Base-by-base conservation (phyloP, 805 yeast genomes). In the Blastobotrys robertii region DNA sequence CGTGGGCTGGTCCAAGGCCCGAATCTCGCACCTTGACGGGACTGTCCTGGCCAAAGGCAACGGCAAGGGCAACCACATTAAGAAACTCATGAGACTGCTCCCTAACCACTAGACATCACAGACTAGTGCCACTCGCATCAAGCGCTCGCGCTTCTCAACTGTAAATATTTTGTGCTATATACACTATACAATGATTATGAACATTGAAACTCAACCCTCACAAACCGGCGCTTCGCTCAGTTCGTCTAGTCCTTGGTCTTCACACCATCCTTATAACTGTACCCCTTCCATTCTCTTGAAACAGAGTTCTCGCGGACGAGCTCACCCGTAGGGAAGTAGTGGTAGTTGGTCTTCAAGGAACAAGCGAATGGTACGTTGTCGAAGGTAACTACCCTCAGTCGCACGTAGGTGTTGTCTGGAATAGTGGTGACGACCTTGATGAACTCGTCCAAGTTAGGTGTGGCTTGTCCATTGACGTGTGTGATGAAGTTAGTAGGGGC, bases 331-430 rank as follows among this genome's bases (percentile, higher is more conserved):
- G 77, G 75, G 63, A 85, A 87, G 58, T 87, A 87, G 57, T 87
- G 96, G 56, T 84, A 83, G 60, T 84, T 85, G 1, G 94, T 84
- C 64, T 85, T 84, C 52, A 87, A 62, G 1, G 95, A 81, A 38
- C 81, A 78, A 1, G 96, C 96, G 53, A 80, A 75, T 14, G 95
- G 95, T 16, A 85, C 79, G 48, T 82, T 81, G 53, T 88, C 96
- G 61, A 82, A 86, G 1, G 94, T 77, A 37, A 86, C 88, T 32
- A 84, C 65, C 49, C 95, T 75, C 48, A 88, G 64, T 55, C 85
- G 83, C 54, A 85, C 81, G 55, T 86, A 88, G 2, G 88, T 77
- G 50, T 78, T 76, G 54, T 87, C 94, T 4, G 85, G 81, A 39
- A 87, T 81, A 12, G 69, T 61, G 50, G 74, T 75, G n/a, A 83